A percentile compares a stretch with the other conserved stretches of the same genome.
phyloP scores from a whole-genome alignment of 2,329 filamentous ascomycete genomes.

The Venturia effusa region DNA sequence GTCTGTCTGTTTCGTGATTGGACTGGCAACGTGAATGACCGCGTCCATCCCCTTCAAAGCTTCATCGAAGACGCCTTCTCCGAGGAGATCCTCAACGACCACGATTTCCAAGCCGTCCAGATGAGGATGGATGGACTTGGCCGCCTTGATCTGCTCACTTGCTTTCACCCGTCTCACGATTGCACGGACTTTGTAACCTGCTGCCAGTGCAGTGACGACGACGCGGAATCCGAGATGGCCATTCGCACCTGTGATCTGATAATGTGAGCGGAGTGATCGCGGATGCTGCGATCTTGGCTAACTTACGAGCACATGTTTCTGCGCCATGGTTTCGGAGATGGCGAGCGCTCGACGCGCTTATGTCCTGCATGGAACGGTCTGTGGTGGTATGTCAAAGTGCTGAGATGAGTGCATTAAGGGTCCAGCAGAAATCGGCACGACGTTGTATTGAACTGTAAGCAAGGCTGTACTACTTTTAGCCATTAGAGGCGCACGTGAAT shows the following conservation, averaged over 20 bases:
- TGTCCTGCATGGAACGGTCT: too few relatives aligned
- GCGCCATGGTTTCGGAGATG: not conserved
- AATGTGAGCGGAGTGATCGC: not conserved
- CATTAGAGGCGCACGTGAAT: too few relatives aligned
- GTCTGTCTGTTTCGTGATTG: not conserved
- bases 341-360: too few relatives aligned
- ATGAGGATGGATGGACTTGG: constrained; percentile 19
- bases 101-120: constrained; percentile 11
- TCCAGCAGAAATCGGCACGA: too few relatives aligned
- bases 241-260: constrained; percentile 27
- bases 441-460: too few relatives aligned
- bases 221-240: constrained; percentile 26
- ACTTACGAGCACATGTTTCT: not conserved
- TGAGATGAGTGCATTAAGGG: too few relatives aligned
- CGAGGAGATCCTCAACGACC: constrained; percentile 28
- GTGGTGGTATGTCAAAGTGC: too few relatives aligned
- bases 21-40: not conserved
- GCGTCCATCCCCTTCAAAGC: constrained; percentile 23
- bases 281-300: not conserved
- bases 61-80: constrained; percentile 28
- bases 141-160: constrained; percentile 18
- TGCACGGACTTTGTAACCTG: constrained; percentile 26
- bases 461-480: too few relatives aligned
- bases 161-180: constrained; percentile 24
- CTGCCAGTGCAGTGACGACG: too few relatives aligned